phyloP scores from a whole-genome alignment of 108 stramenopile genomes.

The Conticribra guillardii region DNA sequence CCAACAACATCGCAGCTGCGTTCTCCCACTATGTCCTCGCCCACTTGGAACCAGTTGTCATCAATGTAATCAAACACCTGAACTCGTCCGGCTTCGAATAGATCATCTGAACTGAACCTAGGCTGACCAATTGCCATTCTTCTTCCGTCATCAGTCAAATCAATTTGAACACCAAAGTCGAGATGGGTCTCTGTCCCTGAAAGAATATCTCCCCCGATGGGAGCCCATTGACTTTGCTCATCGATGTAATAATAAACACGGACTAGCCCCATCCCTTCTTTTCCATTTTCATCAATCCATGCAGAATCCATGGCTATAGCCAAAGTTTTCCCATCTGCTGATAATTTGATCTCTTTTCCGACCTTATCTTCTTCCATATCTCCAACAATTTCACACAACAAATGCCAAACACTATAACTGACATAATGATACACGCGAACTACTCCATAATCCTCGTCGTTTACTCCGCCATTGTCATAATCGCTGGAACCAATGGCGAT shows the following conservation, averaged over 20 bases:
- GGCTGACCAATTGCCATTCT: conserved; percentile 2
- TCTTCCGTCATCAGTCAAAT: conserved; percentile 6
- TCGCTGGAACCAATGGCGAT: neutral
- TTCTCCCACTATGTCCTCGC: conserved; percentile 1
- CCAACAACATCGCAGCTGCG: conserved; percentile 21
- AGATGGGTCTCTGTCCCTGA: neutral
- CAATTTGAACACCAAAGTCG: conserved; percentile 15
- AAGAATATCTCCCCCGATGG: neutral
- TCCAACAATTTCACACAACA: neutral
- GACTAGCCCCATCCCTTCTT: neutral
- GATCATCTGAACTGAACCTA: conserved; percentile 1
- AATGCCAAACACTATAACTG: neutral
- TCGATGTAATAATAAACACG: neutral
- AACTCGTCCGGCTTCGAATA: conserved; percentile 4
- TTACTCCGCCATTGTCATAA: neutral
- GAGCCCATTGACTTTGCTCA: neutral
- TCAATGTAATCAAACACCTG: conserved; percentile 2
- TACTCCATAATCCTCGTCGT: too few relatives aligned
- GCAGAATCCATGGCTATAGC: neutral
- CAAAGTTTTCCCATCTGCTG: neutral
- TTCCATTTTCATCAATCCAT: neutral
- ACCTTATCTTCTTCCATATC: neutral
- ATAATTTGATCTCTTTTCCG: neutral
- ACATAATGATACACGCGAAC: too few relatives aligned
- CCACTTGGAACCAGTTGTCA: neutral